A percentile compares a stretch with the other conserved stretches of the same genome.
These are phyloP conservation scores for Heteromeles arbutifolia DNA, from an alignment of 306 rosid genomes.

Conservation along the genomic window DNA sequence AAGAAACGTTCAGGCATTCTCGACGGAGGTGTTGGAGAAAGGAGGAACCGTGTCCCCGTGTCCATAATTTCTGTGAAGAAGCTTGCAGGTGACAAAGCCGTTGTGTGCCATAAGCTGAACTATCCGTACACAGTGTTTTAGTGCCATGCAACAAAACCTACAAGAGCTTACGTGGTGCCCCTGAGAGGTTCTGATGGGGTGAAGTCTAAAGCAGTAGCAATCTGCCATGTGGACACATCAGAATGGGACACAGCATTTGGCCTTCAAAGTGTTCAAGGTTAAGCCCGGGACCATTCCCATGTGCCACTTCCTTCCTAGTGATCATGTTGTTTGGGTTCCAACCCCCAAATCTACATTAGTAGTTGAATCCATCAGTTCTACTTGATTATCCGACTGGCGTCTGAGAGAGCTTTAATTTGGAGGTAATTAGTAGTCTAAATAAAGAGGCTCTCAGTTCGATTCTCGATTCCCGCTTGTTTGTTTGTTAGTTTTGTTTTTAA, in stretches of 20 bases:
- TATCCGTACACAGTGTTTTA: conserved; percentile 69
- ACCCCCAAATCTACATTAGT: conserved; percentile 15
- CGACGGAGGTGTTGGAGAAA: conserved; percentile 37
- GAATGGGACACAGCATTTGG: conserved; percentile 82
- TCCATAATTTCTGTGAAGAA: too few species aligned
- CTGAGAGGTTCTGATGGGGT: conserved; percentile 45
- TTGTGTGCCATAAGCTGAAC: too few species aligned
- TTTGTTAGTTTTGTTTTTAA: too few species aligned
- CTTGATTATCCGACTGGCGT: too few species aligned
- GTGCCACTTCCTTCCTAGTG: conserved; percentile 81
- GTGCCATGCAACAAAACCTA: conserved; percentile 46
- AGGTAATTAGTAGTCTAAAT: too few species aligned
- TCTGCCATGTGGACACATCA: conserved; percentile 69
- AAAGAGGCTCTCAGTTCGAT: too few species aligned
- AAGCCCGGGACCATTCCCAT: conserved; percentile 70
- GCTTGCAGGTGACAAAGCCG: too few species aligned
- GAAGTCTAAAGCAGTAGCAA: conserved; percentile 53
- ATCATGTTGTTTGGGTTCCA: conserved; percentile 68
- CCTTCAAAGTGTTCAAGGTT: conserved; percentile 70
- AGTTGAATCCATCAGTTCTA: not conserved
- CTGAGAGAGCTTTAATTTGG: too few species aligned
- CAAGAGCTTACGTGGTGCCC: conserved; percentile 40
- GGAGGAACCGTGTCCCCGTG: not conserved
- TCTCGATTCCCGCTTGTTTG: too few species aligned
- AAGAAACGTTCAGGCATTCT: conserved; percentile 33